Percentiles rank a stretch among this genome's conserved stretches.
These are phyloP conservation scores for Endoconidiophora polonica DNA, from an alignment of 2,329 filamentous ascomycete species.

Conservation along the genomic window DNA sequence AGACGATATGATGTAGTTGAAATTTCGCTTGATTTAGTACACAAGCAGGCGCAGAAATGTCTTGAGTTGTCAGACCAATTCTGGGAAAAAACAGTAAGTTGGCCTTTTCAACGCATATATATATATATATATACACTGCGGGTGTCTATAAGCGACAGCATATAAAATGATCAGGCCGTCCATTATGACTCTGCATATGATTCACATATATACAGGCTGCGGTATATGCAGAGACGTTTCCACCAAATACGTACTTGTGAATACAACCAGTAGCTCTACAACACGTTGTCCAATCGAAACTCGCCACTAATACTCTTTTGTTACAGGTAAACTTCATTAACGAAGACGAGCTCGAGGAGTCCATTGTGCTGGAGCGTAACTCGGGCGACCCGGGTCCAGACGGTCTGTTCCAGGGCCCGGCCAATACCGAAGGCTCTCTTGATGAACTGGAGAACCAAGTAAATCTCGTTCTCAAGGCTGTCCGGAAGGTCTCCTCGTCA, in stretches of 20 bases:
- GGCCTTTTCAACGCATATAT: constrained; percentile 6
- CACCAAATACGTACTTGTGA: no score
- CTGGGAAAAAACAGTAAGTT: constrained; percentile 28
- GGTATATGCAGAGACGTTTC: neutral
- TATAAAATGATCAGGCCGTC: no score
- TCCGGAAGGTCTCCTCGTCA: constrained; percentile 28
- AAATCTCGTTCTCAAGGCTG: constrained; percentile 30
- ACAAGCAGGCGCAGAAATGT: constrained; percentile 25
- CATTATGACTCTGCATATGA: no score
- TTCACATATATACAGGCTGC: neutral
- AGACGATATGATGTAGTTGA: constrained; percentile 70
- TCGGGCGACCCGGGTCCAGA: constrained; percentile 33
- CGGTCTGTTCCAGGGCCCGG: constrained; percentile 26
- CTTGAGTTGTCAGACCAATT: constrained; percentile 23
- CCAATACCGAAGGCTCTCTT: constrained; percentile 27
- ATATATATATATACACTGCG: no score
- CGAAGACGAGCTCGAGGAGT: constrained; percentile 54
- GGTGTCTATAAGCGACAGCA: no score
- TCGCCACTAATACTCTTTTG: constrained; percentile 15
- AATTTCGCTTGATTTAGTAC: constrained; percentile 45
- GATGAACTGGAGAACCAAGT: constrained; percentile 36
- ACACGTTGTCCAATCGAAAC: neutral
- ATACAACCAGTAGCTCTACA: no score
- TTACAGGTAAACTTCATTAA: constrained; percentile 30
- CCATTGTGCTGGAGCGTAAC: constrained; percentile 49